Conservation (phyloP, 345 rosid species). For the Firmiana major region DNA sequence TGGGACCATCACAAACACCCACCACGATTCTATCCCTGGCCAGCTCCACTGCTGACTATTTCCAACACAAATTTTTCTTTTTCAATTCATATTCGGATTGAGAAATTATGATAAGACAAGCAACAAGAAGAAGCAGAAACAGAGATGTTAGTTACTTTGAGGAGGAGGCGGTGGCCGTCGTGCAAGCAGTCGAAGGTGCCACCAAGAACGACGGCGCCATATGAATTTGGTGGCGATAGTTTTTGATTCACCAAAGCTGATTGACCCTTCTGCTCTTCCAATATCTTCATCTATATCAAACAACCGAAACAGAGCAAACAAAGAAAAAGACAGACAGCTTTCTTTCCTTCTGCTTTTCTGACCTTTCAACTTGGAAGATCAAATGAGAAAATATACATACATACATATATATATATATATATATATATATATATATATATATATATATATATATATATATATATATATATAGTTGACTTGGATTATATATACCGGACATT, state of each 20-base stretch:
- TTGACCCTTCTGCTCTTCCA: constrained; percentile 18
- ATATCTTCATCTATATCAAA: constrained; percentile 22
- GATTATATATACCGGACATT: not conserved
- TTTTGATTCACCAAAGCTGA: constrained; percentile 2
- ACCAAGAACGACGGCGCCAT: constrained; percentile 75
- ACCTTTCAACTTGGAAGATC: not conserved
- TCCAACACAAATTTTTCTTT: not conserved
- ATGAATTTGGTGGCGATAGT: constrained; percentile 46
- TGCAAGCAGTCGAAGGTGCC: constrained; percentile 93
- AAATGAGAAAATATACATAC: no score
- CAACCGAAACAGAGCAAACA: not conserved
- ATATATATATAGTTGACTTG: not conserved
- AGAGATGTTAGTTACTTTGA: constrained; percentile 42
- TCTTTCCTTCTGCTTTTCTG: not conserved
- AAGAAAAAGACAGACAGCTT: no score
- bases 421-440: no score
- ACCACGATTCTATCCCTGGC: constrained; percentile 64
- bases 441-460: no score
- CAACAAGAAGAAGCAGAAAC: not conserved
- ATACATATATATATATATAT: no score
- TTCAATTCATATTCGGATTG: no score
- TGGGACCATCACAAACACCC: constrained; percentile 91
- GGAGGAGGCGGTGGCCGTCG: constrained; percentile 87
- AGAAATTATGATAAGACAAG: no score
- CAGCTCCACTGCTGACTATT: constrained; percentile 66